A percentile compares a stretch with the other conserved stretches of the same genome.
Evolutionary conservation across 2,329 filamentous ascomycete genomes (phyloP).

Genomic region (Delphinella strobiligena): DNA sequence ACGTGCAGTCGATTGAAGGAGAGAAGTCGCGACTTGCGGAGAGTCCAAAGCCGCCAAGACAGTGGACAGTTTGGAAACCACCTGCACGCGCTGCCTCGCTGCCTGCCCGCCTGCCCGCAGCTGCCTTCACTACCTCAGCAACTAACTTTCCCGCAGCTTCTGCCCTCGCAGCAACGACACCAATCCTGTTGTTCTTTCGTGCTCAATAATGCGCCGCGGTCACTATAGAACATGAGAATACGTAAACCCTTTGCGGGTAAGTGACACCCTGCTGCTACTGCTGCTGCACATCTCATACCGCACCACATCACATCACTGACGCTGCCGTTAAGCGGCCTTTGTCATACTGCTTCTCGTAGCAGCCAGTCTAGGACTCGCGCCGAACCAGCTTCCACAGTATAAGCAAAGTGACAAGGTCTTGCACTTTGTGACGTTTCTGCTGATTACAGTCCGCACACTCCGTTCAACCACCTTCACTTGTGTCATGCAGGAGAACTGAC

Average conservation of each 20-base stretch:
- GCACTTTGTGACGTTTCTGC: conserved; percentile 79
- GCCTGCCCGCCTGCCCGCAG: too few species aligned
- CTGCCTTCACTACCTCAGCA: too few species aligned
- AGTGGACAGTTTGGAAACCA: too few species aligned
- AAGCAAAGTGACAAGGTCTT: conserved; percentile 74
- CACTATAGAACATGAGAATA: conserved; percentile 62
- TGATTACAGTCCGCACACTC: conserved; percentile 65
- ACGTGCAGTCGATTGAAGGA: too few species aligned
- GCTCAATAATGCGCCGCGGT: too few species aligned
- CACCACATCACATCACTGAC: conserved; percentile 1
- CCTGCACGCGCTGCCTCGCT: too few species aligned
- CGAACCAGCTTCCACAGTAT: conserved; percentile 41
- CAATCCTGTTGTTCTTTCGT: too few species aligned
- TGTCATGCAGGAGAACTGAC: not conserved
- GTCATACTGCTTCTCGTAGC: conserved; percentile 53
- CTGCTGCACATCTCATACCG: not conserved
- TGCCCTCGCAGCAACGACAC: too few species aligned
- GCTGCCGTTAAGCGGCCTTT: conserved; percentile 29
- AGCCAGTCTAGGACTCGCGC: conserved; percentile 68
- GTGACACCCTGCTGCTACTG: conserved; percentile 18
- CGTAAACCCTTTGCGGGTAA: conserved; percentile 78
- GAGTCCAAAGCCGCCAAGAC: too few species aligned
- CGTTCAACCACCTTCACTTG: too few species aligned
- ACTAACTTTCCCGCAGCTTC: too few species aligned
- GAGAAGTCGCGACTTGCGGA: too few species aligned